Conservation (phyloP, 208 protist species). For the Tritrichomonas foetus region DNA sequence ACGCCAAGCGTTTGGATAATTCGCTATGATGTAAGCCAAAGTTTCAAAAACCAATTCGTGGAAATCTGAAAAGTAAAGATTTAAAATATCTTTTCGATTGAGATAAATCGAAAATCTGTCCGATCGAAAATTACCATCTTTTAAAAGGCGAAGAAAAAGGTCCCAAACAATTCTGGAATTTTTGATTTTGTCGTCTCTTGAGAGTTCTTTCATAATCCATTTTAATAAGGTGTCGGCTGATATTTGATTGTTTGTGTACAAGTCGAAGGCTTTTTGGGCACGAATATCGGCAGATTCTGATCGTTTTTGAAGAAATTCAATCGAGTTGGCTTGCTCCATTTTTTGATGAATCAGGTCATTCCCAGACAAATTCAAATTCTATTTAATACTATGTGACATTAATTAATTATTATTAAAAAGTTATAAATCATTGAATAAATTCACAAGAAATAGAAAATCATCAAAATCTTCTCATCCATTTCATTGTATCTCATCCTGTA, state of each 20-base stretch:
- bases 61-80: neutral
- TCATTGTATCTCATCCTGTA: too few species aligned
- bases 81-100: neutral
- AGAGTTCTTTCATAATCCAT: neutral
- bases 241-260: neutral
- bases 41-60: neutral
- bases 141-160: neutral
- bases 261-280: too few species aligned
- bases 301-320: too few species aligned
- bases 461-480: too few species aligned
- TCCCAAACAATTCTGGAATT: neutral
- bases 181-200: neutral
- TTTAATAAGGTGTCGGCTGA: neutral
- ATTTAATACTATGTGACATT: too few species aligned
- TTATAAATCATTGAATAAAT: too few species aligned
- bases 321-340: too few species aligned
- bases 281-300: too few species aligned
- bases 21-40: neutral
- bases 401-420: too few species aligned
- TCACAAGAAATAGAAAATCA: too few species aligned
- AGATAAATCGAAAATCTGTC: neutral
- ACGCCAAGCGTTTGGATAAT: neutral
- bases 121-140: neutral
- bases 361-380: too few species aligned
- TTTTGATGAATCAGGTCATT: too few species aligned